A percentile compares a stretch with the other conserved stretches of the same genome.
These are phyloP conservation scores for Linnemannia hyalina DNA, from an alignment of 192 early-diverging fungal genomes.

Conservation along the genomic window DNA sequence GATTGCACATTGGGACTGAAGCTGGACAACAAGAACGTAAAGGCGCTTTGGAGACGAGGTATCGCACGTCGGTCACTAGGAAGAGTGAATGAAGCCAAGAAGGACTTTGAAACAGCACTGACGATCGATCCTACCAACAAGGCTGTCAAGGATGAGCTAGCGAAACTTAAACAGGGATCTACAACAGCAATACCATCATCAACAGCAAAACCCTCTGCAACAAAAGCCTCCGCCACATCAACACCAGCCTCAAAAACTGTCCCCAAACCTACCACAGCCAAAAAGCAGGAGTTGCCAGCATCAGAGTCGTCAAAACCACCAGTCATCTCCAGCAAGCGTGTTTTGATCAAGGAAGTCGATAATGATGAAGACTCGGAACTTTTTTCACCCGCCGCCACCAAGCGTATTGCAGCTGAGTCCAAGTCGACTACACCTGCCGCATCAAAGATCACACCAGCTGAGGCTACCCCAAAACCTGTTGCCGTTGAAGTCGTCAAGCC, in stretches of 20 bases:
- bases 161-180: slow-evolving; percentile 31
- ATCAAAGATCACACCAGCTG: background rate
- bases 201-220: background rate
- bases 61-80: slow-evolving; percentile 69
- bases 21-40: slow-evolving; percentile 79
- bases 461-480: background rate
- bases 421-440: background rate
- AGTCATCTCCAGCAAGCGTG: slow-evolving; percentile 58
- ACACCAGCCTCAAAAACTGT: background rate
- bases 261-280: background rate
- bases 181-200: background rate
- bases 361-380: slow-evolving; percentile 43
- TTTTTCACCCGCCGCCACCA: slow-evolving; percentile 9
- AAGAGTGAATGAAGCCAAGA: slow-evolving; percentile 66
- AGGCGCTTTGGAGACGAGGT: slow-evolving; percentile 84
- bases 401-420: slow-evolving; percentile 7
- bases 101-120: slow-evolving; percentile 73
- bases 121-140: slow-evolving; percentile 78
- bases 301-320: background rate
- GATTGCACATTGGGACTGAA: slow-evolving; percentile 74
- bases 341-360: slow-evolving; percentile 68
- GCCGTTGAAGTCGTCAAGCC: background rate
- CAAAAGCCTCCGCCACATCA: background rate
- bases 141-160: slow-evolving; percentile 72
- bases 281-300: background rate